A percentile compares a stretch with the other conserved stretches of the same genome.
These are phyloP conservation scores for Claviceps digitariae DNA, from an alignment of 2,329 filamentous ascomycete species.

Conservation along the genomic window DNA sequence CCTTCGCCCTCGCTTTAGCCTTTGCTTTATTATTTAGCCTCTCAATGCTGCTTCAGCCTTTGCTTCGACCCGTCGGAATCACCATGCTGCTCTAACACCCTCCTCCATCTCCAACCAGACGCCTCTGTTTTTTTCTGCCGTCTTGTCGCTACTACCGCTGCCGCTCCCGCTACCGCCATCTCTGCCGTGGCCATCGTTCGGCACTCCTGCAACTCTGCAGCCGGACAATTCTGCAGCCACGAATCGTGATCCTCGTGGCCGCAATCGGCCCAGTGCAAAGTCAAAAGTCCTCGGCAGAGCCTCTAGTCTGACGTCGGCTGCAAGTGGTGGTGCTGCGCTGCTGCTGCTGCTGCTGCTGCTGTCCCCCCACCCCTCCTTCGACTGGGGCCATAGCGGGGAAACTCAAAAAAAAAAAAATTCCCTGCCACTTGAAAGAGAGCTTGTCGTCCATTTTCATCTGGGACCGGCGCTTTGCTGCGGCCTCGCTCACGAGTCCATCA, in stretches of 20 bases:
- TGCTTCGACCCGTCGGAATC: neutral
- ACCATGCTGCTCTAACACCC: neutral
- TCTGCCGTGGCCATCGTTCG: no score
- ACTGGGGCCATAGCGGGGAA: slow-evolving; percentile 5
- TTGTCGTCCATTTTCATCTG: neutral
- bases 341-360: neutral
- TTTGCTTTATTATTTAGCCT: neutral
- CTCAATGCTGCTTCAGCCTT: neutral
- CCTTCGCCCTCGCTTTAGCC: neutral
- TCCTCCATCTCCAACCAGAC: neutral
- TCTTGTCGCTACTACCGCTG: neutral
- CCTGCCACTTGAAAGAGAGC: slow-evolving; percentile 3
- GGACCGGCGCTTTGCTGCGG: slow-evolving; percentile 1
- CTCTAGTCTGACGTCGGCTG: slow-evolving; percentile 5
- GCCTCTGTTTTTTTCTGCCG: no score
- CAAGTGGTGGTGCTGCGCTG: neutral
- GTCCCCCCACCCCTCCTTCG: slow-evolving; percentile 4
- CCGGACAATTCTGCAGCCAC: neutral
- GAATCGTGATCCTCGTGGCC: slow-evolving; percentile 1
- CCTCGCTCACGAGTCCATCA: slow-evolving; percentile 2
- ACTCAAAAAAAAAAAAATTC: slow-evolving; percentile 3
- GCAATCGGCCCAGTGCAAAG: slow-evolving; percentile 4
- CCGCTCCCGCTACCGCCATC: neutral
- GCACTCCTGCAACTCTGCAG: neutral
- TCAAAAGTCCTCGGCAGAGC: slow-evolving; percentile 4